Base-by-base conservation (phyloP, 78 protist genomes). In the Trichosphaerium sp. region DNA sequence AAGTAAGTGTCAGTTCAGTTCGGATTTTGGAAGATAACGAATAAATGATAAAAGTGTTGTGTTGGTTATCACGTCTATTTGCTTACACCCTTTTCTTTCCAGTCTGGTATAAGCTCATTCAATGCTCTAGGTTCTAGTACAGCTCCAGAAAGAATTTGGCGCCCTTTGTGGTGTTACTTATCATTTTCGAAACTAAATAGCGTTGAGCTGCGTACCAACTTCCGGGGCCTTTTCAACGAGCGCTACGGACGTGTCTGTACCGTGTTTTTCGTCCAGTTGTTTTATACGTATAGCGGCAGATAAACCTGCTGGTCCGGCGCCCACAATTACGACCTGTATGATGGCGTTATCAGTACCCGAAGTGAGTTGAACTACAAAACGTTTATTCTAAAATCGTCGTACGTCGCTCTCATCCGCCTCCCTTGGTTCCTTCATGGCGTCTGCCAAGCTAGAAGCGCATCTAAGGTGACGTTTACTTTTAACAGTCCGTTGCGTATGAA, bases 281-380 rank as follows among this genome's bases (percentile, higher is more conserved):
- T 87, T 89, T 6, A 93, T 42, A 18, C 84, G 74, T 39, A 97
- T 92, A 25, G 99, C 99, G 0, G 99, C 92, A 2, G 90, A 35
- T 23, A 96, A 80, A 11, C 99, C 99, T 1, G 98, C 85, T 6
- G 99, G 99, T 15, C 99, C 99, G 6, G 92, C 98, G 4, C 97
- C 98, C 10, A 97, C 94, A 42, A 95, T 78, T 18, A 94, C 85
- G 18, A 92, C 95, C n/a, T n/a, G n/a, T n/a, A n/a, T n/a, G n/a
- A n/a, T n/a, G n/a, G n/a, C n/a, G n/a, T n/a, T n/a, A n/a, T n/a
- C n/a, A n/a, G n/a, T n/a, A n/a, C n/a, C n/a, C n/a, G n/a, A n/a
- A n/a, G n/a, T n/a, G n/a, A n/a, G n/a, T n/a, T n/a, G n/a, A n/a
- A n/a, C n/a, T n/a, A n/a, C n/a, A n/a, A n/a, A n/a, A n/a, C n/a